phyloP scores from a whole-genome alignment of 2,329 filamentous ascomycete species.

The Fusarium sp. region DNA sequence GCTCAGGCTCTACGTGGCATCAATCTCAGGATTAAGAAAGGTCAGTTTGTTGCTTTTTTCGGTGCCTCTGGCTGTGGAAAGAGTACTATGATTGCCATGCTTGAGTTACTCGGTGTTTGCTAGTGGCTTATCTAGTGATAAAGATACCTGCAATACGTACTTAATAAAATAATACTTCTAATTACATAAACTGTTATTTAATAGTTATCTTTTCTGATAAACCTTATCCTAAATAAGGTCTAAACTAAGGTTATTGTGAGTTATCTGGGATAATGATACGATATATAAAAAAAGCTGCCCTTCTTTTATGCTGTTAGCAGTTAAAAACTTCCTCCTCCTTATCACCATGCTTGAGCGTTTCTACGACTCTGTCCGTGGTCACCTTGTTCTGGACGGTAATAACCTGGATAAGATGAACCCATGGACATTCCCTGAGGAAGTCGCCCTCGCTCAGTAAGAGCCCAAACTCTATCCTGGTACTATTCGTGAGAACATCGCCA shows the following conservation, averaged over 20 bases:
- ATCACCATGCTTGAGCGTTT: slow-evolving; percentile 61
- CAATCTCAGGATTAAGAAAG: slow-evolving; percentile 50
- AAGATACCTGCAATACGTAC: too few species aligned
- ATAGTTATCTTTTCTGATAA: too few species aligned
- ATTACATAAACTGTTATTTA: too few species aligned
- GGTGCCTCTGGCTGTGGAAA: slow-evolving; percentile 69
- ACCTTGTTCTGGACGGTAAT: rapidly evolving
- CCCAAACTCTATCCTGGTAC: neutral
- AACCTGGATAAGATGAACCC: slow-evolving; percentile 57
- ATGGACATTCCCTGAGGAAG: slow-evolving; percentile 62
- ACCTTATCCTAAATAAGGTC: too few species aligned
- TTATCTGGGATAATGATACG: too few species aligned
- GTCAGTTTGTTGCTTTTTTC: slow-evolving; percentile 65
- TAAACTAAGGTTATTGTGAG: too few species aligned
- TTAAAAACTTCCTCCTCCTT: too few species aligned
- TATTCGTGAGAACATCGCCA: slow-evolving; percentile 7
- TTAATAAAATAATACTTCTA: too few species aligned
- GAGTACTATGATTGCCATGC: slow-evolving; percentile 67
- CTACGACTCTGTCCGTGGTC: slow-evolving; percentile 53
- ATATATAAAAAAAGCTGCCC: too few species aligned
- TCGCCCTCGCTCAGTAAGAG: slow-evolving; percentile 54
- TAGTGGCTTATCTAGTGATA: too few species aligned
- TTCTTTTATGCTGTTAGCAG: too few species aligned
- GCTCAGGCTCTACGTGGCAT: slow-evolving; percentile 58
- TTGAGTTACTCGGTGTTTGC: too few species aligned